Evolutionary conservation across 2,329 filamentous ascomycete genomes (phyloP).

Genomic region (Cylindrodendrum hubeiense): DNA sequence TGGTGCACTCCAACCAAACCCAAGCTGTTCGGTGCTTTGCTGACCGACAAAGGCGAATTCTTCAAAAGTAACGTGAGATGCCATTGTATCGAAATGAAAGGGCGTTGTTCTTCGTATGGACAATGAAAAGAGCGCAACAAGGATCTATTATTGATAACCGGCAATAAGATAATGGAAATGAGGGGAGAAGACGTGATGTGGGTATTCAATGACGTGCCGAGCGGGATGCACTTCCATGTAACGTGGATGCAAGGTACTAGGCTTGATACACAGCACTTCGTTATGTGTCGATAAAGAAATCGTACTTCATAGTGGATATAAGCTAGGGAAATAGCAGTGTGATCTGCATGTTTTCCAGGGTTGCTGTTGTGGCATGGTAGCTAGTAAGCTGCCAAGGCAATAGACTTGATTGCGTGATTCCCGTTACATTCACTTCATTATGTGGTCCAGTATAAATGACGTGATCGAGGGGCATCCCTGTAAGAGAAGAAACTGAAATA

Average conservation of each 20-base stretch:
- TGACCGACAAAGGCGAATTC: slow-evolving; percentile 39
- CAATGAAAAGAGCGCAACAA: neutral
- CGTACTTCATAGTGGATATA: neutral
- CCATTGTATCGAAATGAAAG: neutral
- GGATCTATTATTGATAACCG: neutral
- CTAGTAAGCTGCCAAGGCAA: neutral
- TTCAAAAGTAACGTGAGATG: neutral
- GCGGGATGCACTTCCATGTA: neutral
- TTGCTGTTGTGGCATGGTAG: neutral
- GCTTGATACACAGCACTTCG: neutral
- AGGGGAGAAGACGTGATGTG: slow-evolving; percentile 1
- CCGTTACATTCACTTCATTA: neutral
- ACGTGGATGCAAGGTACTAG: neutral
- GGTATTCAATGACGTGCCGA: neutral
- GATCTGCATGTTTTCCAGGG: neutral
- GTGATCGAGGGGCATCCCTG: neutral
- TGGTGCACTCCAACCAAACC: slow-evolving; percentile 34
- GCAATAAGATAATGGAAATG: slow-evolving; percentile 17
- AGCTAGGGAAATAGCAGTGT: neutral
- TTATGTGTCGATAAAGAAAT: neutral
- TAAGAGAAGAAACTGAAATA: neutral
- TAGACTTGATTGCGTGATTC: neutral
- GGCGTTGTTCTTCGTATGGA: neutral
- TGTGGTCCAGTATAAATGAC: neutral
- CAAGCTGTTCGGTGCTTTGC: slow-evolving; percentile 36